These are phyloP conservation scores for Coix lacrymajobi DNA, from an alignment of 176 grass and related monocot genomes.

Conservation along the genomic window DNA sequence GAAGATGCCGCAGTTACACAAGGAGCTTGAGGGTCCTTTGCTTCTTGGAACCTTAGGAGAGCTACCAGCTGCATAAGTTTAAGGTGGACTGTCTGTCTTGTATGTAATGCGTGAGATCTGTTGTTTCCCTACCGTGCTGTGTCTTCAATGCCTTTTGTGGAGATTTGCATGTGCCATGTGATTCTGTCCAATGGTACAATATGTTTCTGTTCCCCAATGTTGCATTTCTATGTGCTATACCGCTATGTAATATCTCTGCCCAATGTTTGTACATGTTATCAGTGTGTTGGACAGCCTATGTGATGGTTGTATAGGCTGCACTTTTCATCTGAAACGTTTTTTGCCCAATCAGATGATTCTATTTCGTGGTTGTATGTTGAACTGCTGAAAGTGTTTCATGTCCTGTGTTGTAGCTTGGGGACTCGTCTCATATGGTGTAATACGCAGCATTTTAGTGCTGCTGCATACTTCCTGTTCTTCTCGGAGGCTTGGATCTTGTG, in stretches of 20 bases:
- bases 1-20: neutral
- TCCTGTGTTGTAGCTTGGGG: neutral
- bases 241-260: neutral
- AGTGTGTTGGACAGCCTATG: neutral
- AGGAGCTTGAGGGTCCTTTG: neutral
- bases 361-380: neutral
- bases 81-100: neutral
- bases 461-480: neutral
- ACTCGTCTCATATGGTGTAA: neutral
- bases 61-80: neutral
- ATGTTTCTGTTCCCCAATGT: neutral
- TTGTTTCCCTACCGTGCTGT: neutral
- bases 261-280: slow-evolving; percentile 1
- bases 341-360: neutral
- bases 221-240: neutral
- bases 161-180: neutral
- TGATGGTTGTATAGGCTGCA: neutral
- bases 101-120: neutral
- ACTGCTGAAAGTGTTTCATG: neutral
- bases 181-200: neutral
- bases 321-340: neutral
- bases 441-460: neutral
- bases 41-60: neutral
- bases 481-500: neutral
- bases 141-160: neutral